Percentiles rank a stretch among this genome's conserved stretches.
Conservation (phyloP, 805 yeast species). For the Clavispora santaluciae region DNA sequence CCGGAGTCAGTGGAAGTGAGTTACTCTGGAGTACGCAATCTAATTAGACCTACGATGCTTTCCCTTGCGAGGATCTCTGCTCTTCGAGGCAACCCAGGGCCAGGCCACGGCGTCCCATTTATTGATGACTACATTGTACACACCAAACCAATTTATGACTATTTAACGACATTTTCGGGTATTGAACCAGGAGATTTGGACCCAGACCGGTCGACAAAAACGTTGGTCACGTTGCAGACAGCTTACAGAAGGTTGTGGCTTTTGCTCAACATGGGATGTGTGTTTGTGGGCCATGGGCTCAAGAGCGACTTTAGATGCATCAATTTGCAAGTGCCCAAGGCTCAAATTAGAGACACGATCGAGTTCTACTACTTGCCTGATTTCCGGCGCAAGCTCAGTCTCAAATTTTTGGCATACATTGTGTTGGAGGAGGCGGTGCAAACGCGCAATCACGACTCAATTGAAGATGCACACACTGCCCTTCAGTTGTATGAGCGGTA, state of each 20-base stretch:
- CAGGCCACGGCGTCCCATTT: slow-evolving; percentile 66
- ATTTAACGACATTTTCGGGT: slow-evolving; percentile 89
- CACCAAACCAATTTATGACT: slow-evolving; percentile 68
- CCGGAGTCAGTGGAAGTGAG: slow-evolving; percentile 77
- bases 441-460: slow-evolving; percentile 92
- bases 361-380: slow-evolving; percentile 71
- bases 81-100: slow-evolving; percentile 65
- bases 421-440: slow-evolving; percentile 75
- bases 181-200: slow-evolving; percentile 88
- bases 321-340: slow-evolving; percentile 79
- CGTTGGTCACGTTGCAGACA: slow-evolving; percentile 73
- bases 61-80: slow-evolving; percentile 89
- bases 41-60: slow-evolving; percentile 69
- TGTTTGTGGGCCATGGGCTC: slow-evolving; percentile 93
- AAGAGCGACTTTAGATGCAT: slow-evolving; percentile 89
- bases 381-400: slow-evolving; percentile 70
- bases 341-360: slow-evolving; percentile 87
- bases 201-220: slow-evolving; percentile 55
- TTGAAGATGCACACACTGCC: slow-evolving; percentile 92
- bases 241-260: slow-evolving; percentile 91
- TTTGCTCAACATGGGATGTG: slow-evolving; percentile 79
- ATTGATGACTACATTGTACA: slow-evolving; percentile 90
- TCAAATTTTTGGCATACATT: slow-evolving; percentile 81
- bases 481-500: slow-evolving; percentile 70
- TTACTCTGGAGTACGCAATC: slow-evolving; percentile 61